A percentile compares a stretch with the other conserved stretches of the same genome.
Evolutionary conservation across 306 rosid genomes (phyloP).

Genomic region (Astragalus glycyphyllos): DNA sequence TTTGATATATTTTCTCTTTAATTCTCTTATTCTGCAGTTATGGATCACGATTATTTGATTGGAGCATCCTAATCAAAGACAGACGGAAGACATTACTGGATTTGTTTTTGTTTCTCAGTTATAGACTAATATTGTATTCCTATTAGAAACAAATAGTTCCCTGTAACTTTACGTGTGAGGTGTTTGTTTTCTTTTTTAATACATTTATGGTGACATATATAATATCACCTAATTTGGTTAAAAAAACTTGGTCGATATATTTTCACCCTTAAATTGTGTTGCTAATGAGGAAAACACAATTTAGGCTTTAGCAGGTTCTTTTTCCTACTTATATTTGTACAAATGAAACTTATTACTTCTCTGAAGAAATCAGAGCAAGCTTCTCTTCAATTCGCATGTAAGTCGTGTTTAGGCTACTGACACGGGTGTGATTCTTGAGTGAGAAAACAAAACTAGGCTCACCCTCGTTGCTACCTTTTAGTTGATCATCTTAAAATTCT

Average conservation of each 20-base stretch:
- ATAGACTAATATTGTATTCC: constrained; percentile 8
- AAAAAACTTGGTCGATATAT: neutral
- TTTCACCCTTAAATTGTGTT: neutral
- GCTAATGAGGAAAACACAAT: constrained; percentile 20
- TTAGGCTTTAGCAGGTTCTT: constrained; percentile 31
- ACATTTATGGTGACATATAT: too few species aligned
- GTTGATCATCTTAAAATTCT: constrained; percentile 2
- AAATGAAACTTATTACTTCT: neutral
- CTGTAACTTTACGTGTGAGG: too few species aligned
- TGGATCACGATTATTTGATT: constrained; percentile 30
- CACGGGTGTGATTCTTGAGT: constrained; percentile 7
- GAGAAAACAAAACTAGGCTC: constrained; percentile 32
- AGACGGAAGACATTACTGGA: constrained; percentile 18
- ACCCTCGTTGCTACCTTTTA: neutral
- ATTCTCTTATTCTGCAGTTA: neutral
- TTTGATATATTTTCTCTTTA: constrained; percentile 31
- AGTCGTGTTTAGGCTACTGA: neutral
- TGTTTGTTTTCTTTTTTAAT: too few species aligned
- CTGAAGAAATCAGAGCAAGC: constrained; percentile 5
- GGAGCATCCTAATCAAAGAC: constrained; percentile 31
- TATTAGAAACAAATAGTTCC: too few species aligned
- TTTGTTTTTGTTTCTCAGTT: constrained; percentile 34
- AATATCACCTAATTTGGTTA: too few species aligned
- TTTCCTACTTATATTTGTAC: constrained; percentile 19
- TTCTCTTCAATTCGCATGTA: constrained; percentile 20